A percentile compares a stretch with the other conserved stretches of the same genome.
Conservation (phyloP, 257 asterid genomes). For the Salvia splendens region DNA sequence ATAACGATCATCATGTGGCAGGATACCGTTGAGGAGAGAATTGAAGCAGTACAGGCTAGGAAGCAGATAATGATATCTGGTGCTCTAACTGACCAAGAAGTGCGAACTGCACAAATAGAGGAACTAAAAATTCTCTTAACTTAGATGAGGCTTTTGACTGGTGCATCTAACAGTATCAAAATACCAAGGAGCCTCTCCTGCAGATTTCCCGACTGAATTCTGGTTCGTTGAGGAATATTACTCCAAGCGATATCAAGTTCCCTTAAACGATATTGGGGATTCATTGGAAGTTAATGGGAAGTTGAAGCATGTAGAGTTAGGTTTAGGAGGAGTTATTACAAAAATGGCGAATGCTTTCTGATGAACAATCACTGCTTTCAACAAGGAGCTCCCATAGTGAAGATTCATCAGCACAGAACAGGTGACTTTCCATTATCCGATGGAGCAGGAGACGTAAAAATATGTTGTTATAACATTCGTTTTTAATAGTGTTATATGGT, state of each 20-base stretch:
- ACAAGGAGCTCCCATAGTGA: neutral
- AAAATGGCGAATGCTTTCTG: neutral
- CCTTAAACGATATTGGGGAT: neutral
- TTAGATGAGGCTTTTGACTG: conserved; percentile 32
- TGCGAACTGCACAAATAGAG: conserved; percentile 85
- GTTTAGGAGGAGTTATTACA: neutral
- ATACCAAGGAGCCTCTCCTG: neutral
- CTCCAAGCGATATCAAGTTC: conserved; percentile 4
- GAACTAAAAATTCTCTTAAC: conserved; percentile 96
- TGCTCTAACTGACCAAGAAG: conserved; percentile 96
- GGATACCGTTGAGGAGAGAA: conserved; percentile 96
- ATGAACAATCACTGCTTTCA: neutral
- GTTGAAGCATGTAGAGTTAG: conserved; percentile 1
- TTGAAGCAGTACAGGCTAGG: conserved; percentile 96
- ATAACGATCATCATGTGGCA: conserved; percentile 5
- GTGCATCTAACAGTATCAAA: conserved; percentile 11
- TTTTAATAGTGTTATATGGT: conserved; percentile 16
- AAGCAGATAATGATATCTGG: conserved; percentile 93
- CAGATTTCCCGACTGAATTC: neutral
- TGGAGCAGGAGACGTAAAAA: conserved; percentile 1
- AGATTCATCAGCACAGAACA: no score
- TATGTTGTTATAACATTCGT: neutral
- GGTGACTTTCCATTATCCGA: conserved; percentile 11
- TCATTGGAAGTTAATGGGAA: neutral
- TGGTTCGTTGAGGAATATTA: conserved; percentile 2